Base-by-base conservation (phyloP, 2,329 filamentous ascomycete species). In the Hymenoscyphus scutula region DNA sequence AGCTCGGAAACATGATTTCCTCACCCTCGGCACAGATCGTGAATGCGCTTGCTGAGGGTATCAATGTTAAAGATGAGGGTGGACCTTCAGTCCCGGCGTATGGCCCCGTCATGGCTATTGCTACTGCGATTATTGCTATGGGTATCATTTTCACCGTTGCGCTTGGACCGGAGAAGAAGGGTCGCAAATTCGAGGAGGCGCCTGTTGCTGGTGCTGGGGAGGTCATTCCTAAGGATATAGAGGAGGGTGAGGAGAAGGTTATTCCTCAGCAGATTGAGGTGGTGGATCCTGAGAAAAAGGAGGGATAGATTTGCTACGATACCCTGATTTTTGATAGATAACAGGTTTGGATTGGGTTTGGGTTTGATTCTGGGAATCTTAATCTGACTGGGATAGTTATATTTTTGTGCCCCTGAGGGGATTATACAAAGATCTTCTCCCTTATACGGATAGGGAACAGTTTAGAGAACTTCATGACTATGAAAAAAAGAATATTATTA, bases 31-130 rank as follows among this genome's bases (percentile, higher is more conserved):
- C 89, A 0, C 89, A 92, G 75, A 92, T 92, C 53, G 87, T 92
- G 71, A 92, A 91, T 67, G 88, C 88, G 17, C 80, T 92, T 57
- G 80, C 89, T 1, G 90, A 92, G 72, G 82, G 78, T 53, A 81
- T 80, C 37, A 81, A 81, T 45, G 78, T 92, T 54, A 84, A 75
- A 0, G 79, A 81, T 48, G 72, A 73, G 5, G 77, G 79, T 10
- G 89, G 89, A 2, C 74, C 85, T 61, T 74, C 72, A 3, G 89
- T 86, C 1, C 84, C 89, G 58, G 88, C 88, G 0, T 92, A 92
- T 68, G 90, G 89, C 0, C 89, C 87, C 0, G 84, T 84, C 17
- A 93, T 92, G 90, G 89, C 83, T 13, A 79, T 92, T 61, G 89
- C 87, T 3, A 92, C 89, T 2, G 89, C 87, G 1, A 92, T 93